phyloP scores from a whole-genome alignment of 2,329 filamentous ascomycete genomes.

The Trichoderma cornu-damae region DNA sequence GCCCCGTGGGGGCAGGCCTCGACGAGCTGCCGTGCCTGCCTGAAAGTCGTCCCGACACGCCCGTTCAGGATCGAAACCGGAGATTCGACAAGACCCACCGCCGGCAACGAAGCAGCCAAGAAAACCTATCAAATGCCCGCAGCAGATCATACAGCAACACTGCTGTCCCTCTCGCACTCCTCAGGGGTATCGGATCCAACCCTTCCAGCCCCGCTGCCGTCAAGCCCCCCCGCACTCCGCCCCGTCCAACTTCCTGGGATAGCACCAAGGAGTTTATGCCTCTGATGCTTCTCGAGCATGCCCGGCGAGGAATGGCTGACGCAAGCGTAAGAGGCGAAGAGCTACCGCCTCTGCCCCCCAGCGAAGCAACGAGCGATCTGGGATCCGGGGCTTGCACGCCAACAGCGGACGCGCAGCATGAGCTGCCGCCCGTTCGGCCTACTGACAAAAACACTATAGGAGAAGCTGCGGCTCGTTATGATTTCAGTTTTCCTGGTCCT shows the following conservation, averaged over 20 bases:
- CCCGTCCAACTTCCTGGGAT: conserved; percentile 58
- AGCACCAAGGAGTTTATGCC: conserved; percentile 69
- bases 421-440: conserved; percentile 27
- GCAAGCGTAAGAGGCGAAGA: conserved; percentile 30
- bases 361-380: conserved; percentile 40
- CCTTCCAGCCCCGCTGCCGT: conserved; percentile 39
- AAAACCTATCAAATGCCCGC: conserved; percentile 24
- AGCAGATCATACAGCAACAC: conserved; percentile 51
- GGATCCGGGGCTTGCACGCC: conserved; percentile 65
- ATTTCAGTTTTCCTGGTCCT: neutral
- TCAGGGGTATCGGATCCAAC: conserved; percentile 44
- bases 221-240: conserved; percentile 33
- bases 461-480: neutral
- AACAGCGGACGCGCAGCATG: conserved; percentile 47
- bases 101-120: conserved; percentile 47
- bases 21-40: conserved; percentile 50
- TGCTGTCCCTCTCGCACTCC: conserved; percentile 53
- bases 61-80: conserved; percentile 43
- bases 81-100: conserved; percentile 40
- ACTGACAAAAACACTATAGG: conserved; percentile 16
- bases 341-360: conserved; percentile 48
- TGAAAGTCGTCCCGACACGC: conserved; percentile 55
- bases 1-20: conserved; percentile 35
- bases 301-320: conserved; percentile 36
- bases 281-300: conserved; percentile 71